phyloP scores from a whole-genome alignment of 768 basidiomycete genomes.

The Mrakia frigida region DNA sequence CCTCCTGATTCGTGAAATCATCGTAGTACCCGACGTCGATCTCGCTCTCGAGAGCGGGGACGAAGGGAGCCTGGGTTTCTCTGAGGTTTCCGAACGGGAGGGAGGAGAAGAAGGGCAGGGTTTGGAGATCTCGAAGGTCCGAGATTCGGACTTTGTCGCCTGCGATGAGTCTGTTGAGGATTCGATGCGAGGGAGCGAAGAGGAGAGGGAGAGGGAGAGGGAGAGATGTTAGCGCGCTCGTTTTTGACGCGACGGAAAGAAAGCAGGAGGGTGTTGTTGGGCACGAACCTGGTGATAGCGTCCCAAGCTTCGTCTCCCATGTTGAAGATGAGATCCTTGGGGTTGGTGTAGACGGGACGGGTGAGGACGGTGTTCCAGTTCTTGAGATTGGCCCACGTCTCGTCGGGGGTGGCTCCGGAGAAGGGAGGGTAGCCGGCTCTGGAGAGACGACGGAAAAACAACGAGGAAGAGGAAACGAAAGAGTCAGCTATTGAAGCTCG shows the following conservation, averaged over 20 bases:
- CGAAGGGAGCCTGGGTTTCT: constrained; percentile 73
- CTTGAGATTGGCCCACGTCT: constrained; percentile 98
- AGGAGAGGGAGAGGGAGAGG: constrained; percentile 44
- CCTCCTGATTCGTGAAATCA: constrained; percentile 53
- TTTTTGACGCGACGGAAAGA: background rate
- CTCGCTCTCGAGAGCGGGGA: constrained; percentile 89
- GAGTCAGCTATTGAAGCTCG: background rate
- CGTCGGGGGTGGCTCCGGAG: constrained; percentile 88
- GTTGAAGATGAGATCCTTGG: constrained; percentile 96
- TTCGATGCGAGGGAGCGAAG: background rate
- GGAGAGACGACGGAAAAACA: background rate
- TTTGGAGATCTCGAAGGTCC: constrained; percentile 64
- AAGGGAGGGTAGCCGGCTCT: constrained; percentile 84
- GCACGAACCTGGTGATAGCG: constrained; percentile 69
- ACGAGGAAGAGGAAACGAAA: too few species aligned
- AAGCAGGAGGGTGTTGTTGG: background rate
- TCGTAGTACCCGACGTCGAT: constrained; percentile 94
- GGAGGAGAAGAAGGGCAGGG: constrained; percentile 75
- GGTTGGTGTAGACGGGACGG: constrained; percentile 90
- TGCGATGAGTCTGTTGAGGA: constrained; percentile 58
- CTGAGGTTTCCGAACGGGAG: constrained; percentile 77
- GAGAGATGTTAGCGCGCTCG: constrained; percentile 39
- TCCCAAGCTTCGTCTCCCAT: constrained; percentile 90
- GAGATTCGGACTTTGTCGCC: constrained; percentile 75
- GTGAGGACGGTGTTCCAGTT: constrained; percentile 91